Evolutionary conservation across 352 stramenopile species (phyloP), one percentile per base, ranked within the genome.

Genomic region (Salisapilia sapeloensis): DNA sequence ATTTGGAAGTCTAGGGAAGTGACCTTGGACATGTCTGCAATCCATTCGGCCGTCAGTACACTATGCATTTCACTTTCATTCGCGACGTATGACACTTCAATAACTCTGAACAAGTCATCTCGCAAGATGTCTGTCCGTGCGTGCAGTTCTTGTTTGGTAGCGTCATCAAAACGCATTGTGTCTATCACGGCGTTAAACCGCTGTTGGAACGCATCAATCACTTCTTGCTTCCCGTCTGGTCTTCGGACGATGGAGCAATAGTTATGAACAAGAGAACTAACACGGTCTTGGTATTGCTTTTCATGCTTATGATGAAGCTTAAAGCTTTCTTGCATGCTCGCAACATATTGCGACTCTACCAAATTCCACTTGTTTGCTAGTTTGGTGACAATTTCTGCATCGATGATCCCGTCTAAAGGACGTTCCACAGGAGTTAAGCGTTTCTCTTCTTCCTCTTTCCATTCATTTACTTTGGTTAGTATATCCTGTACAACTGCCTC

Each of bases 131-230:
- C 79, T 2, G 45, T 44, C 11, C 67, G 54, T 15, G 80, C 56
- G 38, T 92, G 63, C 10, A 94, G 43, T 41, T 93, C 78, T 10
- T 60, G 24, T 32, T 89, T 86, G n/a, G 64, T 85, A 8, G 53
- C 25, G 6, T 76, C 60, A 13, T 93, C 75, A 25, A 84, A 85
- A 10, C 81, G 69, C 56, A 93, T 81, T 16, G 82, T 72, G 10
- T 85, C 53, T 1, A 70, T n/a, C 13, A 92, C 56, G n/a, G 55
- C 53, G 35, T 92, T 91, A 37, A 87, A 87, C 9, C 47, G 50
- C 4, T 31, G 41, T 35, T 91, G 67, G 43, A 87, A 94, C 7
- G 42, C 35, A 24, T 71, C 62, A 2, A 93, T 41, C 16, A 65
- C 24, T 3, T 34, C 40, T 40, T 92, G 79, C 39, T 84, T 82